These are phyloP conservation scores for Trichosporon inkin DNA, from an alignment of 1,284 basidiomycete genomes.

Conservation along the genomic window DNA sequence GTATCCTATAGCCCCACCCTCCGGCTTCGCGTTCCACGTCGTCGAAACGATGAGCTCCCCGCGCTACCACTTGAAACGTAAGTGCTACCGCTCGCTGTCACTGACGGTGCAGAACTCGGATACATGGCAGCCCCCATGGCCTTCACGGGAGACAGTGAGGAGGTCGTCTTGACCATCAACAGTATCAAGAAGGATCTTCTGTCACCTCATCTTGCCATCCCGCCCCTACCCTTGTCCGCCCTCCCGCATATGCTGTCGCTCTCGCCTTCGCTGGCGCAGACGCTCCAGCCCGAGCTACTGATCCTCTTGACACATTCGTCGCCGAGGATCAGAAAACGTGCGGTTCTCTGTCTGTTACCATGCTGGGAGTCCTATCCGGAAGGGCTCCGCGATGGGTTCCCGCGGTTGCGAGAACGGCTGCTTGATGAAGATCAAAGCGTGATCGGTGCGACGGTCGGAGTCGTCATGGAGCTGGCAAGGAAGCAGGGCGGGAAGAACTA, in stretches of 20 bases:
- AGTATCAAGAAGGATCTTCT: constrained; percentile 95
- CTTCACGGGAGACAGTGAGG: constrained; percentile 90
- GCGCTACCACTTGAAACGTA: constrained; percentile 78
- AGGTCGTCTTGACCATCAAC: constrained; percentile 96
- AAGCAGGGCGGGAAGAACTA: constrained; percentile 68
- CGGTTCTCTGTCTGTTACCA: constrained; percentile 75
- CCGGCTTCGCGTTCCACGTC: constrained; percentile 72
- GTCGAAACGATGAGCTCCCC: constrained; percentile 96
- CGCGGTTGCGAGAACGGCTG: constrained; percentile 73
- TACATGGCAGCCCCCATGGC: constrained; percentile 93
- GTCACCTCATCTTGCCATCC: constrained; percentile 65
- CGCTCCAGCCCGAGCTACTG: constrained; percentile 80
- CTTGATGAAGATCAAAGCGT: constrained; percentile 87
- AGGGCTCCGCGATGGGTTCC: constrained; percentile 62
- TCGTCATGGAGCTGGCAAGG: constrained; percentile 87
- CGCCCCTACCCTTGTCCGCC: constrained; percentile 78
- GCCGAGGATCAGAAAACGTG: constrained; percentile 81
- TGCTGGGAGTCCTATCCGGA: constrained; percentile 75
- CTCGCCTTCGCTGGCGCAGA: constrained; percentile 80
- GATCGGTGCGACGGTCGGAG: constrained; percentile 85
- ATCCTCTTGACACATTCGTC: constrained; percentile 87
- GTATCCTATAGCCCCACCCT: constrained; percentile 52
- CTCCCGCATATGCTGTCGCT: constrained; percentile 84
- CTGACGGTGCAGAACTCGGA: constrained; percentile 61
- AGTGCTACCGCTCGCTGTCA: constrained; percentile 14